Conservation (phyloP, 2,329 filamentous ascomycete genomes). For the Trichoderma atrobrunneum region DNA sequence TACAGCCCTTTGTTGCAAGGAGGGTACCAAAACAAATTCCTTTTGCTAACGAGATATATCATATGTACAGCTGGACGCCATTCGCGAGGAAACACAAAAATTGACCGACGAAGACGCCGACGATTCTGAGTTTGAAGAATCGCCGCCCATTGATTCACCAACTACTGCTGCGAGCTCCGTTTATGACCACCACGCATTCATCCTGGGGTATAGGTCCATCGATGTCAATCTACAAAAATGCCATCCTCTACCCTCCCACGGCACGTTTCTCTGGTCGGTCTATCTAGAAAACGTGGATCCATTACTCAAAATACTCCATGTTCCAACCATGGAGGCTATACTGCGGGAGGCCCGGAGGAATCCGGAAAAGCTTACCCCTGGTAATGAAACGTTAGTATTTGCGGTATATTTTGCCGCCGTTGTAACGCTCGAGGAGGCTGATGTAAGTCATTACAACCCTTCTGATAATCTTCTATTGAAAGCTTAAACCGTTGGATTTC, state of each 20-base stretch:
- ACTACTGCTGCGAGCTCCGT: conserved; percentile 32
- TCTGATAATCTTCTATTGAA: too few species aligned
- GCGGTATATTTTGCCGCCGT: conserved; percentile 59
- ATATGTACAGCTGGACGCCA: conserved; percentile 34
- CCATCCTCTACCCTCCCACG: conserved; percentile 64
- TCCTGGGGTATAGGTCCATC: conserved; percentile 70
- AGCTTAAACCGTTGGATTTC: background rate
- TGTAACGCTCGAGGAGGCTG: conserved; percentile 58
- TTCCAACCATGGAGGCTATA: conserved; percentile 61
- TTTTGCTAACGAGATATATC: background rate
- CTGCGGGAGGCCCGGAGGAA: conserved; percentile 61
- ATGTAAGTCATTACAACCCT: conserved; percentile 41
- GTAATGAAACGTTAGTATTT: conserved; percentile 62
- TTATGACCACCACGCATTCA: conserved; percentile 65
- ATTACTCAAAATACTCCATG: conserved; percentile 67
- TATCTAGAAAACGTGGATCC: conserved; percentile 74
- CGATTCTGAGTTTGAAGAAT: conserved; percentile 59
- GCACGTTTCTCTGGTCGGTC: conserved; percentile 65
- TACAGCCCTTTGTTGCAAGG: background rate
- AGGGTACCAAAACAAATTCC: background rate
- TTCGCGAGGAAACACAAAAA: conserved; percentile 49
- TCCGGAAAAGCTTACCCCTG: conserved; percentile 54
- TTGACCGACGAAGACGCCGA: conserved; percentile 46
- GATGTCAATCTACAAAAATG: conserved; percentile 62
- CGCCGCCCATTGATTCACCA: conserved; percentile 44